A percentile compares a stretch with the other conserved stretches of the same genome.
phyloP scores from a whole-genome alignment of 2,329 filamentous ascomycete genomes.

The Cercospora sp. region DNA sequence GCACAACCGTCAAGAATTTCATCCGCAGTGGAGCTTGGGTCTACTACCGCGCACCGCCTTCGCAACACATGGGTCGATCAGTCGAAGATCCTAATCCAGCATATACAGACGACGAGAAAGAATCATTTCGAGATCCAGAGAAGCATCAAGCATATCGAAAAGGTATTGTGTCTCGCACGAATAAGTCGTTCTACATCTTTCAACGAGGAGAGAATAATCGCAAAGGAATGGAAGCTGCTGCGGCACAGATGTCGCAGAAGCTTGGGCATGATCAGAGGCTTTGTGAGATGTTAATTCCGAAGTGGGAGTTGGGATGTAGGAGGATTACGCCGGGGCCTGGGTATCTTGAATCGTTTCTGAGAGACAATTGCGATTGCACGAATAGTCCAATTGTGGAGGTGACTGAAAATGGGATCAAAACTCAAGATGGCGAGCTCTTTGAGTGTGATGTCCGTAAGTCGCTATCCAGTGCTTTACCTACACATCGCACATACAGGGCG shows the following conservation, averaged over 20 bases:
- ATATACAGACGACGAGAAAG: neutral
- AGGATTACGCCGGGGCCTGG: constrained; percentile 52
- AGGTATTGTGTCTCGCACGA: neutral
- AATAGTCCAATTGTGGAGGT: constrained; percentile 42
- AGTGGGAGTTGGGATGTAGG: constrained; percentile 43
- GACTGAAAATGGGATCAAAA: constrained; percentile 40
- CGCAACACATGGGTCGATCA: neutral
- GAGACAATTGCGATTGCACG: constrained; percentile 48
- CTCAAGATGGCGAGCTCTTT: constrained; percentile 36
- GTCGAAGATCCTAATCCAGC: neutral
- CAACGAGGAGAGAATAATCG: neutral
- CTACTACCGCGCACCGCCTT: neutral
- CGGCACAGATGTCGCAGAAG: constrained; percentile 50
- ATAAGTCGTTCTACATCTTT: neutral
- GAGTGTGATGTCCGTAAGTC: constrained; percentile 31
- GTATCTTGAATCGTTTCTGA: constrained; percentile 51
- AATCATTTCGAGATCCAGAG: neutral
- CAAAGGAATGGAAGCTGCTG: constrained; percentile 42
- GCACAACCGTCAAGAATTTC: constrained; percentile 48
- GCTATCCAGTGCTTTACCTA: neutral
- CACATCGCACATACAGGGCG: neutral
- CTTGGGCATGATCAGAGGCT: constrained; percentile 41
- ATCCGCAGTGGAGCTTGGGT: constrained; percentile 63
- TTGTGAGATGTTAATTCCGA: constrained; percentile 42
- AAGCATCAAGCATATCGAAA: neutral